phyloP scores from a whole-genome alignment of 768 basidiomycete species.

The Bullera alba region DNA sequence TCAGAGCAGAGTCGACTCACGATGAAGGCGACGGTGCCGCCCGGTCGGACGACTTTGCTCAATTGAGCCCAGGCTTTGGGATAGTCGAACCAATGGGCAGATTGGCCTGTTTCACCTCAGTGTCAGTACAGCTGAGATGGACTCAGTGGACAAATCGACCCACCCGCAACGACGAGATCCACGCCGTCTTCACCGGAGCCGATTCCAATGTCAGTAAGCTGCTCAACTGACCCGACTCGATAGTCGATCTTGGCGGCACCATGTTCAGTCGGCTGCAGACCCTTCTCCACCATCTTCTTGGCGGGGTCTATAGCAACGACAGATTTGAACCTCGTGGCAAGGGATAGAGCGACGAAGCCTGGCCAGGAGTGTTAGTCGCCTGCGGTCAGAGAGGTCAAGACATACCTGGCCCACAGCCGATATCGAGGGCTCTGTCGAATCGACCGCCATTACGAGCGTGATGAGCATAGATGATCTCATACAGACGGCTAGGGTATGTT shows the following conservation, averaged over 20 bases:
- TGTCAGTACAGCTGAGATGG: neutral
- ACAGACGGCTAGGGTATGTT: constrained; percentile 63
- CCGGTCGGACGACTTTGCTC: constrained; percentile 55
- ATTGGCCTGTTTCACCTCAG: constrained; percentile 54
- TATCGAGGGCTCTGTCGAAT: constrained; percentile 62
- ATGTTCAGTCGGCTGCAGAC: constrained; percentile 15
- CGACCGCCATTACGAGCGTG: constrained; percentile 48
- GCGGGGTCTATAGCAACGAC: constrained; percentile 72
- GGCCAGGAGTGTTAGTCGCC: neutral
- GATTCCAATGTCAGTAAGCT: constrained; percentile 49
- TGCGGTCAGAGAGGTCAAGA: constrained; percentile 1
- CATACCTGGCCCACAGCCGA: constrained; percentile 79
- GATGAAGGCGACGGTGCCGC: constrained; percentile 69
- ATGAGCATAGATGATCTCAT: constrained; percentile 58
- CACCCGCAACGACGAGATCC: constrained; percentile 65
- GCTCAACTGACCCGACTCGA: constrained; percentile 53
- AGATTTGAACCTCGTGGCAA: constrained; percentile 54
- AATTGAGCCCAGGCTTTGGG: constrained; percentile 63
- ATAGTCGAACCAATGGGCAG: constrained; percentile 78
- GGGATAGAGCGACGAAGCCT: constrained; percentile 66
- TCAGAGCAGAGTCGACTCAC: constrained; percentile 46
- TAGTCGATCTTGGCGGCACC: constrained; percentile 43
- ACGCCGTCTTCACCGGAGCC: constrained; percentile 50
- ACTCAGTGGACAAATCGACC: constrained; percentile 10
- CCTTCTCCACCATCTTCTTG: constrained; percentile 56